phyloP scores from a whole-genome alignment of 306 rosid species.

The Glycine soja region DNA sequence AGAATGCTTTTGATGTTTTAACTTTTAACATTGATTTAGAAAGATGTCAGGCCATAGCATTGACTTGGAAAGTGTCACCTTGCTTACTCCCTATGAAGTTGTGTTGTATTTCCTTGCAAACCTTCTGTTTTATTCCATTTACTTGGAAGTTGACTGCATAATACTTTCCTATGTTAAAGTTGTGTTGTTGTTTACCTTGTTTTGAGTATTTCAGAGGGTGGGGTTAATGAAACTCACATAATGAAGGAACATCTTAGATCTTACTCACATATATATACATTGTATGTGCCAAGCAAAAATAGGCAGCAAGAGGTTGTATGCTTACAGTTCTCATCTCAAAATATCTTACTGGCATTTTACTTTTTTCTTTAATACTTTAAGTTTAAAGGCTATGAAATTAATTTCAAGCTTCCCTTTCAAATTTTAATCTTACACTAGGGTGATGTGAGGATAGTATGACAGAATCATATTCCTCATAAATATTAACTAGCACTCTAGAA shows the following conservation, averaged over 20 bases:
- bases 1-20: neutral
- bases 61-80: neutral
- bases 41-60: neutral
- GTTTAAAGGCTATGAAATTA: neutral
- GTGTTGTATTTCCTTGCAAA: too few relatives aligned
- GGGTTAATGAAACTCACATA: slow-evolving; percentile 1
- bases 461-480: neutral
- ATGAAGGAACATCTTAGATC: neutral
- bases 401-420: slow-evolving; percentile 5
- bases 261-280: neutral
- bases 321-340: neutral
- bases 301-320: neutral
- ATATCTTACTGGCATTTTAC: neutral
- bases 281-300: neutral
- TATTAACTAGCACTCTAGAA: neutral
- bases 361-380: neutral
- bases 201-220: neutral
- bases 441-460: slow-evolving; percentile 18
- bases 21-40: neutral
- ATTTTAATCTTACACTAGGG: neutral
- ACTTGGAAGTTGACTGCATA: neutral
- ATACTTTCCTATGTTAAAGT: neutral
- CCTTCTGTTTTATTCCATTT: neutral
- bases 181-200: neutral
- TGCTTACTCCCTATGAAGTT: neutral